Conservation (phyloP, 257 asterid genomes). For the Penstemon barbatus region DNA sequence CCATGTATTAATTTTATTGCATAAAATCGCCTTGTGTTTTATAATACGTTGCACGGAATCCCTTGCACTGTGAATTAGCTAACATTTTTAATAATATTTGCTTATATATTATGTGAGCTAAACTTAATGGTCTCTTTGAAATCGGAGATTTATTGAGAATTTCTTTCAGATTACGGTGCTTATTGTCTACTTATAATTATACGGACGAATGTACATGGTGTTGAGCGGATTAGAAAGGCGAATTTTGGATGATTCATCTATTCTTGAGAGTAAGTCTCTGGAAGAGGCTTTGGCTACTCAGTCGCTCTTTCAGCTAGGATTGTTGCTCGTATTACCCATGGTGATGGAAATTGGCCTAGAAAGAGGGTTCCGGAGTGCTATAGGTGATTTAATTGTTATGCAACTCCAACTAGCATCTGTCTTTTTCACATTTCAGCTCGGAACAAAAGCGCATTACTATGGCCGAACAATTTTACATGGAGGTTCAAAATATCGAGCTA, state of each 20-base stretch:
- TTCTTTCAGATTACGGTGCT: constrained; percentile 82
- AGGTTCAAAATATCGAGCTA: constrained; percentile 90
- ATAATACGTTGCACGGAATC: too few relatives aligned
- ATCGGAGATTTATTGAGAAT: constrained; percentile 26
- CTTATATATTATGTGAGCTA: constrained; percentile 1
- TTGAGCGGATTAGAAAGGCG: constrained; percentile 89
- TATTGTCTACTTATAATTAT: constrained; percentile 74
- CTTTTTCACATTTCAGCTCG: constrained; percentile 95
- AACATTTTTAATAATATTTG: too few relatives aligned
- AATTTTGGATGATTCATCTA: constrained; percentile 61
- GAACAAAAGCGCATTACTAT: constrained; percentile 87
- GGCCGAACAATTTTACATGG: constrained; percentile 92
- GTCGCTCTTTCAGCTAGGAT: constrained; percentile 85
- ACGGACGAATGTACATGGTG: constrained; percentile 88
- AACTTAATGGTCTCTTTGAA: constrained; percentile 5
- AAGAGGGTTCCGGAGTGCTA: constrained; percentile 88
- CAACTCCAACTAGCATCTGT: constrained; percentile 98
- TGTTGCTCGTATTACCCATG: constrained; percentile 90
- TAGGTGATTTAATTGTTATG: constrained; percentile 88
- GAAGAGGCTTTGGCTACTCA: constrained; percentile 91
- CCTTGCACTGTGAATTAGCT: too few relatives aligned
- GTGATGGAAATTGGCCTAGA: constrained; percentile 96
- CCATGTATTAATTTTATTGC: too few relatives aligned
- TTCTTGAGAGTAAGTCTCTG: constrained; percentile 73
- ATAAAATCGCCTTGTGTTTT: too few relatives aligned